A percentile compares a stretch with the other conserved stretches of the same genome.
Evolutionary conservation across 352 stramenopile genomes (phyloP).

Genomic region (Globisporangium polare): DNA sequence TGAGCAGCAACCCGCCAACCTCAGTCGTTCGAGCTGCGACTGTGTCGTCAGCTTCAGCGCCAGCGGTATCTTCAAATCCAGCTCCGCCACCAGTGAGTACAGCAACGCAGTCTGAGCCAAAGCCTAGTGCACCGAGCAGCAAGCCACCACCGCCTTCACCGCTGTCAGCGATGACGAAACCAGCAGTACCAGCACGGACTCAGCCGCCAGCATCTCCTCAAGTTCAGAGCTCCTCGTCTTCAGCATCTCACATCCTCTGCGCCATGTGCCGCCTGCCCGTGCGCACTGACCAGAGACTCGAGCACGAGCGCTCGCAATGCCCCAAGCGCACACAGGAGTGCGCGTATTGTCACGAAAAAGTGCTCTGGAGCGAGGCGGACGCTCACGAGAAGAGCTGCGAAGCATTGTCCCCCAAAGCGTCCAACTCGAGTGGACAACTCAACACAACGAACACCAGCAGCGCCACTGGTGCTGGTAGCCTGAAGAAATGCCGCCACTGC

Average conservation of each 20-base stretch:
- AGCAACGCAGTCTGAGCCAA: neutral
- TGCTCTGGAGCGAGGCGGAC: slow-evolving; percentile 43
- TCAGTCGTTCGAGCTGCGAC: neutral
- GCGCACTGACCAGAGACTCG: slow-evolving; percentile 33
- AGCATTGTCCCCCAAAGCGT: neutral
- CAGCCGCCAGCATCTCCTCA: neutral
- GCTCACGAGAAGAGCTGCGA: slow-evolving; percentile 31
- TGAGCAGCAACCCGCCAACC: neutral
- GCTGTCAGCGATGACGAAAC: neutral
- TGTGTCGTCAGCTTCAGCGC: neutral
- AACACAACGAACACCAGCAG: neutral
- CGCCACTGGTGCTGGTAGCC: slow-evolving; percentile 2
- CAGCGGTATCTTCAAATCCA: neutral
- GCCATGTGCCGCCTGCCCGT: slow-evolving; percentile 47
- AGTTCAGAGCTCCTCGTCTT: neutral
- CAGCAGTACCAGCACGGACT: neutral
- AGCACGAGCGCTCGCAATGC: slow-evolving; percentile 58
- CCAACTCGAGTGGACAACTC: neutral
- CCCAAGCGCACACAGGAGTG: slow-evolving; percentile 49
- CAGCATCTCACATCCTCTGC: slow-evolving; percentile 31
- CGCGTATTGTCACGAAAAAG: slow-evolving; percentile 29
- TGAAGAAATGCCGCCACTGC: slow-evolving; percentile 74
- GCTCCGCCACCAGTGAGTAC: neutral
- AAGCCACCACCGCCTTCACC: slow-evolving; percentile 3
- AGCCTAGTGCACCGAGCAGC: neutral